Evolutionary conservation across 768 basidiomycete species (phyloP), one percentile per base, ranked within the genome.

Genomic region (Floccularia luteovirens): DNA sequence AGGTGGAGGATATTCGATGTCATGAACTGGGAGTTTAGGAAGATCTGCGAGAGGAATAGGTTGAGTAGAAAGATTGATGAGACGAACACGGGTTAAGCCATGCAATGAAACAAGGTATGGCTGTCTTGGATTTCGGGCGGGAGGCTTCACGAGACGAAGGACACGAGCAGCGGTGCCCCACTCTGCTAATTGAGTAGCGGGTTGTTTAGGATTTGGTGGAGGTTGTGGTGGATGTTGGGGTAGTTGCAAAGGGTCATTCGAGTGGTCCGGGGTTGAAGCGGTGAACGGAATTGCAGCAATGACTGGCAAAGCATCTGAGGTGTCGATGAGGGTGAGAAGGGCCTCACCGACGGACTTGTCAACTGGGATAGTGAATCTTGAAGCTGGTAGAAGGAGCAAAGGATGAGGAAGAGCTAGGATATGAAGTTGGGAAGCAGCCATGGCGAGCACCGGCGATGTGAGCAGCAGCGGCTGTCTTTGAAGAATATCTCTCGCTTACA

Each of bases 131-230:
- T 74, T 70, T 36, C 77, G 68, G 8, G 67, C 52, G 2, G 75
- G 64, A 0, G 88, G 79, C 16, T 77, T 73, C 28, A 80, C 75
- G 36, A 90, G 67, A 8, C 85, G 75, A 4, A 82, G 63, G 30
- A 90, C 72, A 23, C 82, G 77, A 7, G 86, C 82, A 7, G 82
- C 77, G 6, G 79, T 78, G 1, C 81, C 87, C 67, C 74, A 80
- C 30, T 75, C 70, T 24, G 76, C 32, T 8, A 34, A 19, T 8
- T 28, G 10, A 14, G 27, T 8, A n/a, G n/a, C n/a, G n/a, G n/a
- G 61, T 7, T 69, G 53, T 11, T 51, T 43, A n/a, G 55, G 46
- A 5, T 49, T 52, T n/a, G 43, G 25, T 22, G 39, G 30, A 14
- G 27, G 6, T 21, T 3, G 31, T 11, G 37, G 32, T 17, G 46